Conservation (phyloP, 129 eudicot genomes). For the Flaveria sonorensis region DNA sequence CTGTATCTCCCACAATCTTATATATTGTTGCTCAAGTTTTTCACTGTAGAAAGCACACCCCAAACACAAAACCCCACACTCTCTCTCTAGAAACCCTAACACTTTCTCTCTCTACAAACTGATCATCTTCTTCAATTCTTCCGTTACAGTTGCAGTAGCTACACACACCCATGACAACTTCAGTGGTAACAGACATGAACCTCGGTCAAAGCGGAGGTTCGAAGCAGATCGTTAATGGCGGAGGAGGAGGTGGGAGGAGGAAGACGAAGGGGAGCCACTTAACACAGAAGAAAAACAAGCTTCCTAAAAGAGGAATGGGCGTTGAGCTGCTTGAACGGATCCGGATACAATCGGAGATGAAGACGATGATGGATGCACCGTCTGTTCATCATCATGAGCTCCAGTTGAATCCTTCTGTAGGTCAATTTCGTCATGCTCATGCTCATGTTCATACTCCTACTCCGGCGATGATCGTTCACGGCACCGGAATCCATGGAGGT, state of each 20-base stretch:
- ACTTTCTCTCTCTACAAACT: constrained; percentile 34
- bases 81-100: constrained; percentile 29
- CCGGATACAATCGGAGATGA: constrained; percentile 23
- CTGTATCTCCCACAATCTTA: not conserved
- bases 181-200: constrained; percentile 37
- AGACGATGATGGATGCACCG: constrained; percentile 32
- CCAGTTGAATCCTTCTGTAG: not conserved
- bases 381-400: constrained; percentile 16
- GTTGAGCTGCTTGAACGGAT: constrained; percentile 61
- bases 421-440: constrained; percentile 19
- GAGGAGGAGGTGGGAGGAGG: constrained; percentile 42
- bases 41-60: constrained; percentile 16
- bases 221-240: constrained; percentile 29
- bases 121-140: not conserved
- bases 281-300: constrained; percentile 41
- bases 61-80: constrained; percentile 27
- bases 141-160: not conserved
- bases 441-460: not conserved
- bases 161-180: constrained; percentile 30
- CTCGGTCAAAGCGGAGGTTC: constrained; percentile 27
- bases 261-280: constrained; percentile 35
- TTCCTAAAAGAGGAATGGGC: constrained; percentile 67
- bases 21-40: constrained; percentile 22
- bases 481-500: constrained; percentile 31
- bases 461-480: constrained; percentile 30